A percentile compares a stretch with the other conserved stretches of the same genome.
These are phyloP conservation scores for Cicer bijugum DNA, from an alignment of 306 rosid genomes.

Conservation along the genomic window DNA sequence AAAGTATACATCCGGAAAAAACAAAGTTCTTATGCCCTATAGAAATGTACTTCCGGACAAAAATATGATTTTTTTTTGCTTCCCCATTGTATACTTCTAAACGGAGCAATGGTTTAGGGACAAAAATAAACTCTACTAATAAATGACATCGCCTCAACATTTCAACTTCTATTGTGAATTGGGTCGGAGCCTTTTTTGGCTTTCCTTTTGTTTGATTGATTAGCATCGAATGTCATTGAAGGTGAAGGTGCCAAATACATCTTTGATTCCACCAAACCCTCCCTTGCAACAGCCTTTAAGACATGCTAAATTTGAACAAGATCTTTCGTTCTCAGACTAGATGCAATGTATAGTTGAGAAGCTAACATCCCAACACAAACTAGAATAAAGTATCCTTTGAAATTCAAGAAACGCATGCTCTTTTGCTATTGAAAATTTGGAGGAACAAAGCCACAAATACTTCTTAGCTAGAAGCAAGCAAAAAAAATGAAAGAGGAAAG, in stretches of 20 bases:
- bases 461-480: slow-evolving; percentile 37
- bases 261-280: slow-evolving; percentile 59
- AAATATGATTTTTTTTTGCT: no score
- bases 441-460: slow-evolving; percentile 29
- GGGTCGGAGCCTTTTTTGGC: slow-evolving; percentile 85
- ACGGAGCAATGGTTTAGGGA: no score
- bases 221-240: slow-evolving; percentile 63
- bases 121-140: background rate
- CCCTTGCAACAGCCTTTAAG: slow-evolving; percentile 56
- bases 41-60: no score
- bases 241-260: slow-evolving; percentile 76
- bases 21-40: no score
- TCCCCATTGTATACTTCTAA: no score
- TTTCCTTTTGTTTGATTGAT: slow-evolving; percentile 74
- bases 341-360: slow-evolving; percentile 61
- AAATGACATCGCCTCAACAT: slow-evolving; percentile 37
- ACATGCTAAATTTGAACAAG: slow-evolving; percentile 59
- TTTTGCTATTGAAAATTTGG: slow-evolving; percentile 40
- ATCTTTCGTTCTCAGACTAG: slow-evolving; percentile 68
- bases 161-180: slow-evolving; percentile 85
- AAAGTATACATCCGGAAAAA: no score
- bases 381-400: slow-evolving; percentile 53
- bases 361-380: slow-evolving; percentile 66
- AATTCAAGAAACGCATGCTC: slow-evolving; percentile 61
- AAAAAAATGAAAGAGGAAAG: slow-evolving; percentile 19